A percentile compares a stretch with the other conserved stretches of the same genome.
Conservation (phyloP, 495 filamentous ascomycete genomes). For the Neurospora africana region DNA sequence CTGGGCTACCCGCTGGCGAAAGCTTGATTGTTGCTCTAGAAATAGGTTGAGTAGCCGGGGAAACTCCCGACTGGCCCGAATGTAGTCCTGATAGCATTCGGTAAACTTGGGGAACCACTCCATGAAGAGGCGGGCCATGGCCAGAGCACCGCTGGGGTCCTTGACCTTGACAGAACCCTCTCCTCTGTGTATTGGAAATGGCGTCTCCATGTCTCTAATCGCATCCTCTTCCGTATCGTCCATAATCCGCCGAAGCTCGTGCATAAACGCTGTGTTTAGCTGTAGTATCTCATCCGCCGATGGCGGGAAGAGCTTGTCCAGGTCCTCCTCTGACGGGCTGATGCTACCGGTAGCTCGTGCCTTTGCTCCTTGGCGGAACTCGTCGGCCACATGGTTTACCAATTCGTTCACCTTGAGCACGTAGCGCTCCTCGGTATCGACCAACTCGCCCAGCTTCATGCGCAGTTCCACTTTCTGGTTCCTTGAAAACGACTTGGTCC, state of each 20-base stretch:
- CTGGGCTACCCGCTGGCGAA: conserved; percentile 65
- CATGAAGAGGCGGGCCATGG: conserved; percentile 65
- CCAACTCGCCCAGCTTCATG: conserved; percentile 80
- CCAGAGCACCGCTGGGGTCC: conserved; percentile 63
- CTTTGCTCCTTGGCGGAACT: conserved; percentile 60
- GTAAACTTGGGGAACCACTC: conserved; percentile 89
- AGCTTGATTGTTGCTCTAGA: conserved; percentile 66
- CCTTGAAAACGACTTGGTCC: conserved; percentile 60
- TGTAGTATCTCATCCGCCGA: conserved; percentile 67
- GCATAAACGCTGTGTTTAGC: conserved; percentile 67
- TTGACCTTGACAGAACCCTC: conserved; percentile 45
- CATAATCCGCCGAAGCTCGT: conserved; percentile 60
- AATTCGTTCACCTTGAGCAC: conserved; percentile 75
- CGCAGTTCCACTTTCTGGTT: conserved; percentile 75
- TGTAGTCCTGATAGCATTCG: conserved; percentile 81
- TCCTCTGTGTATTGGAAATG: conserved; percentile 25
- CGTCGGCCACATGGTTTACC: conserved; percentile 60
- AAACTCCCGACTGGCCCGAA: conserved; percentile 75
- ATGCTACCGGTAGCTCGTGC: conserved; percentile 47
- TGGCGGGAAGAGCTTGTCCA: conserved; percentile 69
- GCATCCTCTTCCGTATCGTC: conserved; percentile 78
- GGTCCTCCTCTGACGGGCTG: conserved; percentile 59
- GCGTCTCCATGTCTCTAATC: conserved; percentile 49
- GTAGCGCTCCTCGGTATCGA: conserved; percentile 91
- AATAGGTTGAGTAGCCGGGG: conserved; percentile 67